These are phyloP conservation scores for Otatea glauca DNA, from an alignment of 176 grass and related monocot genomes.

Conservation along the genomic window DNA sequence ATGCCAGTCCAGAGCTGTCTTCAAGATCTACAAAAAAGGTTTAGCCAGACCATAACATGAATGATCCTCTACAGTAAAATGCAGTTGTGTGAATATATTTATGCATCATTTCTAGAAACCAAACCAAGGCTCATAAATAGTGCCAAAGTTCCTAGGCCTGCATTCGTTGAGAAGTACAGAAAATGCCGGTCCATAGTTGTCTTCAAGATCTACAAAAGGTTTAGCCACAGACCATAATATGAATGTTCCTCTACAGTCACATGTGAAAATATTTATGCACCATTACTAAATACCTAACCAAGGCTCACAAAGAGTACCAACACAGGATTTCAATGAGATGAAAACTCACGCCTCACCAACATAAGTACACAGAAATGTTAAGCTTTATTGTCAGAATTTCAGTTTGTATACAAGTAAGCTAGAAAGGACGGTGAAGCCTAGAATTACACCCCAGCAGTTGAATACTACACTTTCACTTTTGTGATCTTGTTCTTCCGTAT, in stretches of 20 bases:
- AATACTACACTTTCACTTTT: not conserved
- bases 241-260: not conserved
- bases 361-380: not conserved
- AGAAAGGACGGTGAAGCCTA: conserved; percentile 42
- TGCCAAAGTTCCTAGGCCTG: not conserved
- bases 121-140: not conserved
- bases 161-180: not conserved
- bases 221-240: not conserved
- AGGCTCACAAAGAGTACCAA: not conserved
- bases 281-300: not conserved
- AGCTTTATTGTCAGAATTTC: conserved; percentile 38
- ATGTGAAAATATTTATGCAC: not conserved
- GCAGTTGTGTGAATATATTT: not conserved
- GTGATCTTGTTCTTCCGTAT: not conserved
- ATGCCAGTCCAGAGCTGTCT: not conserved
- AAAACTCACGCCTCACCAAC: not conserved
- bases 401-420: conserved; percentile 49
- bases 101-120: not conserved
- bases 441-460: conserved; percentile 37
- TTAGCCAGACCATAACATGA: not conserved
- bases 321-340: not conserved
- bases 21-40: not conserved
- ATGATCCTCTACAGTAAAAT: not conserved
- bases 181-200: not conserved
- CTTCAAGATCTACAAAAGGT: not conserved